A percentile compares a stretch with the other conserved stretches of the same genome.
These are phyloP conservation scores for Carallia brachiata DNA, from an alignment of 345 rosid genomes.

Conservation along the genomic window DNA sequence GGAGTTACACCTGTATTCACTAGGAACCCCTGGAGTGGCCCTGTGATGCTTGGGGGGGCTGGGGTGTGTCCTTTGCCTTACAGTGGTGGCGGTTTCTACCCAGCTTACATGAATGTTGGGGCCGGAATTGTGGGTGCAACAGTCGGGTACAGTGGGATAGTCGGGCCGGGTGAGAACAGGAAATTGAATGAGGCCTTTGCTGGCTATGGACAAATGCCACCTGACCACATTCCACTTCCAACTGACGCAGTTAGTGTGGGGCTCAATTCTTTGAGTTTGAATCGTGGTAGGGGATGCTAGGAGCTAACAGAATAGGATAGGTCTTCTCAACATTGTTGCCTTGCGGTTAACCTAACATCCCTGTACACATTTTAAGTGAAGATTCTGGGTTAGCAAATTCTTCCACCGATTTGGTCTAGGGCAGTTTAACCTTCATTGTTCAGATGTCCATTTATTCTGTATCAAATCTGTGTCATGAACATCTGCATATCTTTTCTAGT, in stretches of 20 bases:
- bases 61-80: constrained; percentile 35
- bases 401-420: constrained; percentile 27
- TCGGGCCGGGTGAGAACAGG: constrained; percentile 24
- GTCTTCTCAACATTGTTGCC: constrained; percentile 15
- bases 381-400: constrained; percentile 31
- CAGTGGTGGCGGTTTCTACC: constrained; percentile 27
- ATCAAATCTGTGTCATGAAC: constrained; percentile 15
- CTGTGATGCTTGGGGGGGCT: constrained; percentile 35
- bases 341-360: constrained; percentile 25
- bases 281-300: constrained; percentile 16
- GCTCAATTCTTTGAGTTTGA: constrained; percentile 15
- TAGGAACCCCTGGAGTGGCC: constrained; percentile 37
- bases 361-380: constrained; percentile 12
- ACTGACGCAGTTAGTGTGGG: constrained; percentile 23
- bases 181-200: constrained; percentile 21
- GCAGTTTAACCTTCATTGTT: constrained; percentile 27
- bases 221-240: constrained; percentile 20
- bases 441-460: constrained; percentile 11
- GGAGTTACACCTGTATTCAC: constrained; percentile 32
- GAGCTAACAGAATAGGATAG: constrained; percentile 20
- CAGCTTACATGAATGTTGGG: constrained; percentile 38
- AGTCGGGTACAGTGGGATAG: constrained; percentile 22
- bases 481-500: constrained; percentile 17
- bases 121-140: constrained; percentile 22
- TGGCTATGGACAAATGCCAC: constrained; percentile 19